Evolutionary conservation across 139 green algal species (phyloP).

Genomic region (Protoeuglena noctilucae): DNA sequence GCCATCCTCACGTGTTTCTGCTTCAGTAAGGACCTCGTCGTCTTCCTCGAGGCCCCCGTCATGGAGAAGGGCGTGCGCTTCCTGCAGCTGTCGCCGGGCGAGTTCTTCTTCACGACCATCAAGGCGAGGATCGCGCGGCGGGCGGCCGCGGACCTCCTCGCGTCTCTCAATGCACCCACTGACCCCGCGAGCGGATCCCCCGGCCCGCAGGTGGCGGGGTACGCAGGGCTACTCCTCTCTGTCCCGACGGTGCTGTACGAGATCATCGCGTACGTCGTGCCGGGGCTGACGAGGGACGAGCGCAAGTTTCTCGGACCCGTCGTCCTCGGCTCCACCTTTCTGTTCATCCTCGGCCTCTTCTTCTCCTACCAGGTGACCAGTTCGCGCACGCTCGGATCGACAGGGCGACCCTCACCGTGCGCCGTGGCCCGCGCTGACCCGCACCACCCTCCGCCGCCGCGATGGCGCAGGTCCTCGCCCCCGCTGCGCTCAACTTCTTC

Average conservation of each 20-base stretch:
- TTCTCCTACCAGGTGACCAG: slow-evolving; percentile 95
- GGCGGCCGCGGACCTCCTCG: no score
- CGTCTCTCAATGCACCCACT: no score
- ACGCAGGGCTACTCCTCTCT: slow-evolving; percentile 75
- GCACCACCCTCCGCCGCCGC: no score
- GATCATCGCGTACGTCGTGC: slow-evolving; percentile 86
- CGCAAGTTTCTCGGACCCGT: slow-evolving; percentile 79
- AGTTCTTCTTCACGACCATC: slow-evolving; percentile 99
- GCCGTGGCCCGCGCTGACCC: no score
- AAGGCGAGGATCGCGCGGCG: no score
- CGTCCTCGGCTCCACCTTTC: slow-evolving; percentile 27
- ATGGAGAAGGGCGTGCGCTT: slow-evolving; percentile 80
- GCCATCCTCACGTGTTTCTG: slow-evolving; percentile 75
- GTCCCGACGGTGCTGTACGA: slow-evolving; percentile 91
- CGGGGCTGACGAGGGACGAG: slow-evolving; percentile 78
- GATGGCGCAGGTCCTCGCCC: slow-evolving; percentile 89
- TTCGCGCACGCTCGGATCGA: no score
- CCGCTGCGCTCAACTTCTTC: slow-evolving; percentile 94
- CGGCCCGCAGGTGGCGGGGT: slow-evolving; percentile 65
- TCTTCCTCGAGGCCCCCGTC: slow-evolving; percentile 91
- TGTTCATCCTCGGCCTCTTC: slow-evolving; percentile 32
- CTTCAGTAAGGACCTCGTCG: slow-evolving; percentile 73
- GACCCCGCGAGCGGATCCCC: background rate
- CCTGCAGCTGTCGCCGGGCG: slow-evolving; percentile 89
- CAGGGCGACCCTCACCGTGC: no score